A percentile compares a stretch with the other conserved stretches of the same genome.
Evolutionary conservation across 78 protist genomes (phyloP).

Genomic region (Monocercomonoides exilis): DNA sequence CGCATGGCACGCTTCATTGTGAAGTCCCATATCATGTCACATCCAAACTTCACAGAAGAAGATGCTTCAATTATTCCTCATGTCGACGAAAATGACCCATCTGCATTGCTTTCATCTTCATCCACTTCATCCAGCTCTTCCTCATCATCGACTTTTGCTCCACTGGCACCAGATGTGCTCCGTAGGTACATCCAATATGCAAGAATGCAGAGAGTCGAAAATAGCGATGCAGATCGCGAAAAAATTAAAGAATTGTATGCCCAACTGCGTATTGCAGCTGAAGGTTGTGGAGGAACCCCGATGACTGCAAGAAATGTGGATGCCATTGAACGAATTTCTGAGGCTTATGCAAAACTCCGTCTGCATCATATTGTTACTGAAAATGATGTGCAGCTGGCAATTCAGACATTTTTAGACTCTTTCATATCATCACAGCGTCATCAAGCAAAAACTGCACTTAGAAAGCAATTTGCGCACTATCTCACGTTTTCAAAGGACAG

Average conservation of each 20-base stretch:
- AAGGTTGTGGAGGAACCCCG: conserved; percentile 63
- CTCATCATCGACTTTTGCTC: neutral
- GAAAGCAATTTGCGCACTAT: neutral
- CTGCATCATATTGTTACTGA: conserved; percentile 69
- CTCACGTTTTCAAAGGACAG: neutral
- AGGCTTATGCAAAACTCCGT: conserved; percentile 92
- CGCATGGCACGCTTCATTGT: conserved; percentile 81
- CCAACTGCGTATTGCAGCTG: conserved; percentile 58
- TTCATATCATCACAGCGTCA: conserved; percentile 74
- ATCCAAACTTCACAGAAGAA: conserved; percentile 71
- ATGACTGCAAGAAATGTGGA: conserved; percentile 91
- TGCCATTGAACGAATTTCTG: conserved; percentile 81
- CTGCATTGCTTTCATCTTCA: neutral
- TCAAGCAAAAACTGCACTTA: neutral
- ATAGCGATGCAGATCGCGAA: conserved; percentile 47
- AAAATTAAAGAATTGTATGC: conserved; percentile 65
- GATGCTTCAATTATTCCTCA: too few species aligned
- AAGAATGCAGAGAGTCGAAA: conserved; percentile 37
- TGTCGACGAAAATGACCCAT: neutral
- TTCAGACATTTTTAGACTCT: conserved; percentile 67
- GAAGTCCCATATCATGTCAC: conserved; percentile 57
- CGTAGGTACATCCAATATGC: conserved; percentile 79
- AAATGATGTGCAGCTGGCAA: conserved; percentile 82
- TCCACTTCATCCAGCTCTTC: neutral
- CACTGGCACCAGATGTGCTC: conserved; percentile 70